Conservation (phyloP, 768 basidiomycete species). For the Boletus vinaceobasis region DNA sequence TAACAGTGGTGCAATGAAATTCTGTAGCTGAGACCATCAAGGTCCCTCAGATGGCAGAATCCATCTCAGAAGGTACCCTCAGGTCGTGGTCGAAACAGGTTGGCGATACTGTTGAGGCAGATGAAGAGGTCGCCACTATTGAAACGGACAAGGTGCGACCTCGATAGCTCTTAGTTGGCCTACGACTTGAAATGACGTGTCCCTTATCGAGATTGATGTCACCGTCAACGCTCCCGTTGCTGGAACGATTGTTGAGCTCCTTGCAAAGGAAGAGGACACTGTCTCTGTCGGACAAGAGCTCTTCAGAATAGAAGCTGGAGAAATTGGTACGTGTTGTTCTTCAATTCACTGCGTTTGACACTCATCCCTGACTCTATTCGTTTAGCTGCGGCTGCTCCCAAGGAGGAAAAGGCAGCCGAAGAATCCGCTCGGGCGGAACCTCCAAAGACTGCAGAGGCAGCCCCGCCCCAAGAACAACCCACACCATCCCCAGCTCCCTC, state of each 20-base stretch:
- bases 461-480: slow-evolving; percentile 47
- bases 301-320: slow-evolving; percentile 85
- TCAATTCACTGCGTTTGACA: not conserved
- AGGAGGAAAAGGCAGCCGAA: slow-evolving; percentile 25
- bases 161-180: not conserved
- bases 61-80: slow-evolving; percentile 95
- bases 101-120: slow-evolving; percentile 84
- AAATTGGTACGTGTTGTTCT: slow-evolving; percentile 40
- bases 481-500: slow-evolving; percentile 46
- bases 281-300: slow-evolving; percentile 94
- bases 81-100: slow-evolving; percentile 93
- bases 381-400: slow-evolving; percentile 31
- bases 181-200: not conserved
- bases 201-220: slow-evolving; percentile 77
- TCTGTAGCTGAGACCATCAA: slow-evolving; percentile 80
- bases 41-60: slow-evolving; percentile 97
- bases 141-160: slow-evolving; percentile 91
- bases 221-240: slow-evolving; percentile 90
- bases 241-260: slow-evolving; percentile 82
- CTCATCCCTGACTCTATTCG: not conserved
- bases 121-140: slow-evolving; percentile 97
- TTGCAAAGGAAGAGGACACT: slow-evolving; percentile 90
- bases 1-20: slow-evolving; percentile 8
- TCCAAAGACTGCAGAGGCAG: slow-evolving; percentile 37
- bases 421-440: slow-evolving; percentile 21